Evolutionary conservation across 2,329 filamentous ascomycete species (phyloP), one percentile per base, ranked within the genome.

Genomic region (Curvularia lunata): DNA sequence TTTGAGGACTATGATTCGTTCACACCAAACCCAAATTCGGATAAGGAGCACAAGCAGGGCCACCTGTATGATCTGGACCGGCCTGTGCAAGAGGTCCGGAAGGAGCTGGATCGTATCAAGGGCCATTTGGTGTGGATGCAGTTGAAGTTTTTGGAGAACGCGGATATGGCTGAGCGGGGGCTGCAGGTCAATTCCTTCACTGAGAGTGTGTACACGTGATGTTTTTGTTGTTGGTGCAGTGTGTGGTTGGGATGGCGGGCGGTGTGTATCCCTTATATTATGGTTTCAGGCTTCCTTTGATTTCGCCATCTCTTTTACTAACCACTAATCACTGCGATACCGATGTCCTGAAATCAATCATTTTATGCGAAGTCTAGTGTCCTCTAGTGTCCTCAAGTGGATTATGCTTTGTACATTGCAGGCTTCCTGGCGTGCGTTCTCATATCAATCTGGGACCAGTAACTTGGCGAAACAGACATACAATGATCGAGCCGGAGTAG

Each of bases 71-170:
- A 96, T 74, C 86, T 86, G 57, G 91, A 89, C 76, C 56, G 66
- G 7, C 67, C 70, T 0, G 85, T 87, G 0, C 82, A 88, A 23
- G 88, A 96, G 54, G 87, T 95, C 6, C 84, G 91, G 16, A 76
- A 83, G 64, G 92, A 94, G 75, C 80, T 98, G 48, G 88, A 92
- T 68, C 83, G 89, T 71, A 86, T 98, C 65, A 88, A 87, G 78
- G 94, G 94, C 0, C 94, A 98, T 80, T 77, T 98, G 40, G 94
- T 98, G 6, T 96, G 91, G 91, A 94, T 97, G 88, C 92, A 92
- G n/a, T 76, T 98, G 69, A 86, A 92, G 45, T 98, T 97, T 74
- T 77, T 98, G 72, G 83, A 85, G 68, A 88, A 96, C 63, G 92
- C 88, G 0, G 84, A 91, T 68, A 96, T 98, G 92, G 93, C 93